phyloP scores from a whole-genome alignment of 2,329 filamentous ascomycete species.

The Cylindrodendrum hubeiense region DNA sequence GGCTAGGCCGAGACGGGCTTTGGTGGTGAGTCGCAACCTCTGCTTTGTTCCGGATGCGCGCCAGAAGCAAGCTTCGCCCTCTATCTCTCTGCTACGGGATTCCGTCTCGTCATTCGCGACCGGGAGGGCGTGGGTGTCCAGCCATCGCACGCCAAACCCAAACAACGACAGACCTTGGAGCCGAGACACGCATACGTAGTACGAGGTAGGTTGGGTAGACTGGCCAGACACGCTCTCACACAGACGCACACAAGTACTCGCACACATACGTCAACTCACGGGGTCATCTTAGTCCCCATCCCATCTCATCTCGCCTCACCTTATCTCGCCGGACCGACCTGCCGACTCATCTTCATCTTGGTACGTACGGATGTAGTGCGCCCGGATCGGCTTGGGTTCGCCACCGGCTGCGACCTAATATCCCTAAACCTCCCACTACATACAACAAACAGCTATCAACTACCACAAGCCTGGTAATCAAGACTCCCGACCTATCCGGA shows the following conservation, averaged over 20 bases:
- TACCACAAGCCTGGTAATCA: not conserved
- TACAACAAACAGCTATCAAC: not conserved
- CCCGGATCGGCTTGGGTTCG: not conserved
- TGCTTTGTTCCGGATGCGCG: conserved; percentile 7
- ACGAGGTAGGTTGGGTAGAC: not conserved
- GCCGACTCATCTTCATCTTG: not conserved
- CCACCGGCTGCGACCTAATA: not conserved
- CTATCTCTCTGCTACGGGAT: not conserved
- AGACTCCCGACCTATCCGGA: not conserved
- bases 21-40: conserved; percentile 4
- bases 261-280: conserved; percentile 2
- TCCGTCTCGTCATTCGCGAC: not conserved
- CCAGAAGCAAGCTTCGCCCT: conserved; percentile 6
- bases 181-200: conserved; percentile 15
- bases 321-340: conserved; percentile 14
- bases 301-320: conserved; percentile 21
- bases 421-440: not conserved
- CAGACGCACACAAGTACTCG: not conserved
- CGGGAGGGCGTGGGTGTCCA: not conserved
- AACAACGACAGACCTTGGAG: conserved; percentile 5
- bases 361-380: not conserved
- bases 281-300: not conserved
- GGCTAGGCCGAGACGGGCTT: conserved; percentile 22
- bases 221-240: conserved; percentile 8
- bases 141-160: conserved; percentile 9